Conservation (phyloP, 2,329 filamentous ascomycete genomes). For the Cladosporium velox region DNA sequence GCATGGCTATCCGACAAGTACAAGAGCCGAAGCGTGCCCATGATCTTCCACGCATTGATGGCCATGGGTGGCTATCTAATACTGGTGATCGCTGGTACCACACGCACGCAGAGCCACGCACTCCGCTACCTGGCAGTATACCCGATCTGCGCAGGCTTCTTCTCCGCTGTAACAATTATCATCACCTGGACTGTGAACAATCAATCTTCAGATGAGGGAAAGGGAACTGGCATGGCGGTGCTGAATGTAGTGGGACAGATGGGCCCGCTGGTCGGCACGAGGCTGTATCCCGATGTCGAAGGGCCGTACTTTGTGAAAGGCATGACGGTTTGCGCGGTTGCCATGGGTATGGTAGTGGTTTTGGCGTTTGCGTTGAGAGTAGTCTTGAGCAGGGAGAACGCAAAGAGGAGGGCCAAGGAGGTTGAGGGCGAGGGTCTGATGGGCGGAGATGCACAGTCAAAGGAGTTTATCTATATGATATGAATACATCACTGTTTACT, state of each 20-base stretch:
- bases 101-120: slow-evolving; percentile 32
- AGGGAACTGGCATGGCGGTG: slow-evolving; percentile 76
- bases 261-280: slow-evolving; percentile 64
- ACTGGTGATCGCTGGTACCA: slow-evolving; percentile 46
- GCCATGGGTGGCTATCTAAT: slow-evolving; percentile 57
- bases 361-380: slow-evolving; percentile 47
- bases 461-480: slow-evolving; percentile 23
- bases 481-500: background rate
- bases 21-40: slow-evolving; percentile 63
- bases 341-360: slow-evolving; percentile 51
- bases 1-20: slow-evolving; percentile 70
- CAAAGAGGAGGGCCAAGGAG: slow-evolving; percentile 27
- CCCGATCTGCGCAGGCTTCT: slow-evolving; percentile 78
- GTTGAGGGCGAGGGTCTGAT: slow-evolving; percentile 25
- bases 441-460: slow-evolving; percentile 11
- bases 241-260: slow-evolving; percentile 81
- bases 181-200: slow-evolving; percentile 92
- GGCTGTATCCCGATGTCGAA: slow-evolving; percentile 55
- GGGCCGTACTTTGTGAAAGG: slow-evolving; percentile 53
- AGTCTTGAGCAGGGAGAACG: slow-evolving; percentile 42
- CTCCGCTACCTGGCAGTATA: slow-evolving; percentile 74
- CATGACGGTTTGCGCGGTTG: slow-evolving; percentile 53
- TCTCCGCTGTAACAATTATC: slow-evolving; percentile 78
- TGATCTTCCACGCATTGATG: slow-evolving; percentile 68
- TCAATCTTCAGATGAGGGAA: slow-evolving; percentile 66